Evolutionary conservation across 1,284 basidiomycete genomes (phyloP).

Genomic region (Amylostereum chailletii): DNA sequence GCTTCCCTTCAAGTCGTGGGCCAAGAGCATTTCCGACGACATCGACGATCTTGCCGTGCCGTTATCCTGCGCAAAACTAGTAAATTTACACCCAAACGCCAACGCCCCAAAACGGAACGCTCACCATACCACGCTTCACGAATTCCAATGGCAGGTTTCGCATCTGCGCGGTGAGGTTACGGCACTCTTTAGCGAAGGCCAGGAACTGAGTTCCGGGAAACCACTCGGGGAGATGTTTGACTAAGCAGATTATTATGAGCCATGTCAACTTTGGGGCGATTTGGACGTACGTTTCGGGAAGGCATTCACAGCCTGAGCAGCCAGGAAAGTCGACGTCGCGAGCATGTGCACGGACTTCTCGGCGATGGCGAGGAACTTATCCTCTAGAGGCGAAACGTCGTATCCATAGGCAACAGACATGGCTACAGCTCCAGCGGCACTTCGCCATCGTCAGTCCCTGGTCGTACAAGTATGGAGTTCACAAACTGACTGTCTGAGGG

Average conservation of each 20-base stretch:
- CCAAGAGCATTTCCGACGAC: constrained; percentile 1
- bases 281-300: no score
- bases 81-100: not conserved
- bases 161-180: not conserved
- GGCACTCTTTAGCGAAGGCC: not conserved
- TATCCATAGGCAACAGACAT: not conserved
- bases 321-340: no score
- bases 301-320: no score
- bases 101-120: not conserved
- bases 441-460: not conserved
- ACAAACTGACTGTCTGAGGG: not conserved
- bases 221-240: constrained; percentile 7
- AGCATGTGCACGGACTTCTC: no score
- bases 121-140: constrained; percentile 4
- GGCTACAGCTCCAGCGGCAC: not conserved
- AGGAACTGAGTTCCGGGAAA: constrained; percentile 3
- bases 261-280: no score
- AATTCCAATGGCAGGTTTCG: not conserved
- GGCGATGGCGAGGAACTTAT: no score
- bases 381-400: no score
- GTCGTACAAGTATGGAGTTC: not conserved
- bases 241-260: no score
- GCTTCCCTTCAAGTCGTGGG: not conserved
- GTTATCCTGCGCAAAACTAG: not conserved
- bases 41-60: constrained; percentile 5